Conservation (phyloP, 768 basidiomycete genomes). For the Russula olivacea region DNA sequence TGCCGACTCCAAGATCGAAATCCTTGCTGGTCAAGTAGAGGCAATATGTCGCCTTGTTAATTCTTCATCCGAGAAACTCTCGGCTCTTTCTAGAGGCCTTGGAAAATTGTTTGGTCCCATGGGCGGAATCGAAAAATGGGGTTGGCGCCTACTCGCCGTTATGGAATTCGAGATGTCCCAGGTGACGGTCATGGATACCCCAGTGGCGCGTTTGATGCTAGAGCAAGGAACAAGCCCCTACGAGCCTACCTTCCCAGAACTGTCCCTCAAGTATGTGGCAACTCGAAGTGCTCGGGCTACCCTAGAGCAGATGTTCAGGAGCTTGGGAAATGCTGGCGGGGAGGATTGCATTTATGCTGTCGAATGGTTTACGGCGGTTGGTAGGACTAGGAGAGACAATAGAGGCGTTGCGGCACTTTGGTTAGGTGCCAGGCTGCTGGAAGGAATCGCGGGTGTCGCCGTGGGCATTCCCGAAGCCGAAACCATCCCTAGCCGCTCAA, state of each 20-base stretch:
- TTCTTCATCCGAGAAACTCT: conserved; percentile 28
- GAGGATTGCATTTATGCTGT: conserved; percentile 68
- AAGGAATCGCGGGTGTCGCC: conserved; percentile 55
- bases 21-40: conserved; percentile 59
- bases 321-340: conserved; percentile 62
- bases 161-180: conserved; percentile 64
- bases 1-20: conserved; percentile 69
- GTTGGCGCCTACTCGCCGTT: conserved; percentile 78
- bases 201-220: conserved; percentile 51
- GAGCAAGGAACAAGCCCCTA: conserved; percentile 42
- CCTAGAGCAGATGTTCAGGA: conserved; percentile 65
- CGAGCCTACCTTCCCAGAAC: conserved; percentile 49
- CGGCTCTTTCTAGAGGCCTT: conserved; percentile 47
- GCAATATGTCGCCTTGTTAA: conserved; percentile 56
- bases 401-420: conserved; percentile 70
- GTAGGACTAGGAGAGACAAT: conserved; percentile 39
- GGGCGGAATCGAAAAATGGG: conserved; percentile 89
- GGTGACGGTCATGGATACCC: conserved; percentile 41
- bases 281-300: conserved; percentile 47
- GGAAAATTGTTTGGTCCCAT: conserved; percentile 68
- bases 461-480: conserved; percentile 34
- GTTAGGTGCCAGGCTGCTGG: conserved; percentile 72
- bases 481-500: conserved; percentile 29
- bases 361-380: conserved; percentile 71
- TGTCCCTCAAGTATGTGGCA: conserved; percentile 50